A percentile compares a stretch with the other conserved stretches of the same genome.
phyloP scores from a whole-genome alignment of 495 filamentous ascomycete genomes.

The Trypethelium eluteriae region DNA sequence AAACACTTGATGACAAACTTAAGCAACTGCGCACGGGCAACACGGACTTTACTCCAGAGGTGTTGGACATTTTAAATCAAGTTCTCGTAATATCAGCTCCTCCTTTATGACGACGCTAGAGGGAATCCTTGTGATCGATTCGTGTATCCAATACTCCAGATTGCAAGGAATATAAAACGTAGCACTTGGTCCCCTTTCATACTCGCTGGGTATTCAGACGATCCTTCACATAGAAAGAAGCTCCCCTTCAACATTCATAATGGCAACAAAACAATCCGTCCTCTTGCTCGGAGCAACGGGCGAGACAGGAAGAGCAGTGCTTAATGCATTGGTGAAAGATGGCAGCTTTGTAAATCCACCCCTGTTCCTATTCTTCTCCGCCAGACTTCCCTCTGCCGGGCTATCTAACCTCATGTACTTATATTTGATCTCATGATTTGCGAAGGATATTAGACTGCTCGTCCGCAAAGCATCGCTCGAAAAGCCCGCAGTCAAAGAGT shows the following conservation, averaged over 20 bases:
- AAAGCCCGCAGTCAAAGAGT: slow-evolving; percentile 12
- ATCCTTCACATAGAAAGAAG: not conserved
- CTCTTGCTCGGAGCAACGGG: slow-evolving; percentile 1
- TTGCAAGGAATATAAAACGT: no score
- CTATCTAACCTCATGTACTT: not conserved
- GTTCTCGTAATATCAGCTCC: no score
- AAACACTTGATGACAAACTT: no score
- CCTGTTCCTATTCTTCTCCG: not conserved
- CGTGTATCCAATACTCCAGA: no score
- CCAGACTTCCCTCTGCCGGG: not conserved
- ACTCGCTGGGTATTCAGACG: no score
- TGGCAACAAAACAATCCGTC: slow-evolving; percentile 1
- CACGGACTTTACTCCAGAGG: no score
- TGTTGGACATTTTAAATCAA: no score
- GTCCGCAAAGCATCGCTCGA: slow-evolving; percentile 14
- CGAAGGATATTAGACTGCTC: slow-evolving; percentile 7
- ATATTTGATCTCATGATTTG: not conserved
- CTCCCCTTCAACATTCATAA: not conserved
- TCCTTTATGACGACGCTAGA: no score
- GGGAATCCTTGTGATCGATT: no score
- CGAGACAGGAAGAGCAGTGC: not conserved
- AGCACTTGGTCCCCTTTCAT: no score
- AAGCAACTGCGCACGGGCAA: no score
- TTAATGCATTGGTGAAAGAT: not conserved
- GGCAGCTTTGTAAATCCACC: slow-evolving; percentile 1